Evolutionary conservation across 2,329 filamentous ascomycete genomes (phyloP).

Genomic region (Fusarium setosum): DNA sequence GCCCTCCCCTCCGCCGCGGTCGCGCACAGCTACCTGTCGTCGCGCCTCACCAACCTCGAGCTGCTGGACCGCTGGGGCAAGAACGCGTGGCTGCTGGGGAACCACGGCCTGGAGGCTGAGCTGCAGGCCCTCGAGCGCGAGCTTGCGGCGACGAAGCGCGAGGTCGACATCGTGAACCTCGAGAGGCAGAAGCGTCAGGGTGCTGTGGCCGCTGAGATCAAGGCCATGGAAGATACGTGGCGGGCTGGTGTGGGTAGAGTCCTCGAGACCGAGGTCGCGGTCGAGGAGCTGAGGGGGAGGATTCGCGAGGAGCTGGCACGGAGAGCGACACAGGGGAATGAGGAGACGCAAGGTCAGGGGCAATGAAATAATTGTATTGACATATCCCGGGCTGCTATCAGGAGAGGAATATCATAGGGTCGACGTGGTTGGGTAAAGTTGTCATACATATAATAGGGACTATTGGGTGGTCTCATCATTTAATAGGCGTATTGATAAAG

Average conservation of each 20-base stretch:
- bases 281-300: constrained; percentile 75
- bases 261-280: constrained; percentile 88
- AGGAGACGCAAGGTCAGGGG: neutral
- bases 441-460: constrained; percentile 1
- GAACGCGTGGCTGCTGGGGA: constrained; percentile 91
- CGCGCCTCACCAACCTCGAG: constrained; percentile 67
- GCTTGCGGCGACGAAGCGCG: constrained; percentile 72
- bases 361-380: neutral
- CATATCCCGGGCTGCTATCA: neutral
- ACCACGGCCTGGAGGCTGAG: constrained; percentile 81
- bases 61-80: constrained; percentile 86
- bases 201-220: constrained; percentile 77
- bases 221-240: constrained; percentile 82
- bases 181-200: constrained; percentile 77
- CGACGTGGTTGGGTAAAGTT: neutral
- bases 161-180: constrained; percentile 79
- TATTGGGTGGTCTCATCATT: neutral
- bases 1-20: constrained; percentile 68
- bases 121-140: constrained; percentile 76
- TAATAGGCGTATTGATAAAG: constrained; percentile 27
- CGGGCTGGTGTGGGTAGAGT: constrained; percentile 80
- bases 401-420: neutral
- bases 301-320: constrained; percentile 71
- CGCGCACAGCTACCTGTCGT: constrained; percentile 61
- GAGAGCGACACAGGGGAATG: constrained; percentile 22